Evolutionary conservation across 148 eudicot species (phyloP).

Genomic region (Rheum nobile): DNA sequence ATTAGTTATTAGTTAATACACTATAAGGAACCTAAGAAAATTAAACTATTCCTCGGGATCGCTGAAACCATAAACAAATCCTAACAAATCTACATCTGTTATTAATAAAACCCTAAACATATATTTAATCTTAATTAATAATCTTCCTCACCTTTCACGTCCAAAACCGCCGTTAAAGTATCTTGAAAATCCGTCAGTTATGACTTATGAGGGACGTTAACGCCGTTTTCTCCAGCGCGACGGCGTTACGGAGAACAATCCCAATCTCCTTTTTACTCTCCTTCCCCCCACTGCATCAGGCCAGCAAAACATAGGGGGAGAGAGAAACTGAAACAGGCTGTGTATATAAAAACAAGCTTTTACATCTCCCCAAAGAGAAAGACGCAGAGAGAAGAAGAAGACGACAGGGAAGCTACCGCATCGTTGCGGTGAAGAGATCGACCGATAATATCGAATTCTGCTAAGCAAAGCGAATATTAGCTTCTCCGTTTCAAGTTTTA

Average conservation of each 20-base stretch:
- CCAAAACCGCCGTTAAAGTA: background rate
- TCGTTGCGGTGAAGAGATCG: constrained; percentile 5
- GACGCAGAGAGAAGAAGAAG: background rate
- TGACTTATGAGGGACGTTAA: background rate
- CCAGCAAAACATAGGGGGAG: constrained; percentile 6
- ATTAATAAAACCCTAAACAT: background rate
- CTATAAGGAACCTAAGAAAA: background rate
- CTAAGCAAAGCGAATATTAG: background rate
- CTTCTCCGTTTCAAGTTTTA: background rate
- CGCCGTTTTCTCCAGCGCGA: background rate
- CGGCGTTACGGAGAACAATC: constrained; percentile 8
- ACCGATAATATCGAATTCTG: background rate
- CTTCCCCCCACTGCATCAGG: constrained; percentile 1
- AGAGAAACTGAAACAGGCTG: background rate
- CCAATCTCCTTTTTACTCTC: background rate
- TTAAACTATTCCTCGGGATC: constrained; percentile 11
- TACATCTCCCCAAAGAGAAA: background rate
- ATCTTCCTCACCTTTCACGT: background rate
- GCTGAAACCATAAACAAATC: constrained; percentile 7
- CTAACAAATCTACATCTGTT: background rate
- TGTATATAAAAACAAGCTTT: constrained; percentile 1
- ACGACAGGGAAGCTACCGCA: background rate
- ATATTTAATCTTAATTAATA: background rate
- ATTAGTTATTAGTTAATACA: no score
- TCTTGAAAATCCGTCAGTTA: background rate